Percentiles rank a stretch among this genome's conserved stretches.
Conservation (phyloP, 306 rosid species). For the Vigna mungo region DNA sequence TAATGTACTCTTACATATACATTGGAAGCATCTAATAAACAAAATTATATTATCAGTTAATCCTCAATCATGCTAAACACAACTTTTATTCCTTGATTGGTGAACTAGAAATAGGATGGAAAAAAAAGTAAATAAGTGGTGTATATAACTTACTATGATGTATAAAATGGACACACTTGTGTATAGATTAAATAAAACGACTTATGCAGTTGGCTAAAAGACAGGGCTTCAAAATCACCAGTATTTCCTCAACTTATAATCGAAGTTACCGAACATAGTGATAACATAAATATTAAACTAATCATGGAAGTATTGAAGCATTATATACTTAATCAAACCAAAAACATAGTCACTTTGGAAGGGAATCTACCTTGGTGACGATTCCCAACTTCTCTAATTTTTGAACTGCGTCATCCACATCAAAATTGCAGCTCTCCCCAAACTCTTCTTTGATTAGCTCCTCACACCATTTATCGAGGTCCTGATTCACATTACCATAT, state of each 20-base stretch:
- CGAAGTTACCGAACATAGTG: background rate
- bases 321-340: slow-evolving; percentile 5
- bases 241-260: background rate
- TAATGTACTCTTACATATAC: background rate
- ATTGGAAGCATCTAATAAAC: background rate
- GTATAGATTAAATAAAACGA: background rate
- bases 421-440: slow-evolving; percentile 69
- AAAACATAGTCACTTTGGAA: background rate
- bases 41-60: background rate
- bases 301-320: background rate
- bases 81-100: background rate
- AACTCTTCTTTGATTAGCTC: slow-evolving; percentile 82
- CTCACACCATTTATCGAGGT: slow-evolving; percentile 81
- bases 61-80: background rate
- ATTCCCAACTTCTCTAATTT: slow-evolving; percentile 88
- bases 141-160: background rate
- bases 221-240: background rate
- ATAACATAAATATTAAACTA: background rate
- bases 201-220: background rate
- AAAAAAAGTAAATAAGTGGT: too few relatives aligned
- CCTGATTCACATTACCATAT: slow-evolving; percentile 56
- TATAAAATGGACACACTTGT: background rate
- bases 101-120: background rate
- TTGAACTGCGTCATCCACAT: slow-evolving; percentile 85
- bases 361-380: slow-evolving; percentile 72